Base-by-base conservation (phyloP, 2,329 filamentous ascomycete species). In the Dryadomyces quercus-mongolicae region DNA sequence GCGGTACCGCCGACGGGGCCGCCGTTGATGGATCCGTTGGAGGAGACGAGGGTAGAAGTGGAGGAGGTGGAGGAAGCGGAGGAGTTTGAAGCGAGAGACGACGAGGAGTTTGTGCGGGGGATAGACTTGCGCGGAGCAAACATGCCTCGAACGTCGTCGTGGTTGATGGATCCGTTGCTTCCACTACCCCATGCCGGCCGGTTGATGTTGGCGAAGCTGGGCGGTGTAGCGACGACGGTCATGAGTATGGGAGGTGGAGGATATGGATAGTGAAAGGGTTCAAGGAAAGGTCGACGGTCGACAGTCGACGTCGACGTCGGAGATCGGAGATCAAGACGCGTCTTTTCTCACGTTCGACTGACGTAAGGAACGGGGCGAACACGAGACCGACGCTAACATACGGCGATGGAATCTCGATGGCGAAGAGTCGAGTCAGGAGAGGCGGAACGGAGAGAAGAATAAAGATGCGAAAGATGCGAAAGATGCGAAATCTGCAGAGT, bases 51-150 rank as follows among this genome's bases (percentile, higher is more conserved):
- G 54, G 85, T 87, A 3, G 83, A 81, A 54, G 85, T 86, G 34
- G 59, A 59, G 2, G 84, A 81, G 12, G 71, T 74, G 6, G 81
- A 83, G 16, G 80, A 78, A 55, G 70, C 71, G 36, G 81, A 84
- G 1, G 76, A 72, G 44, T 74, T 80, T 51, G 82, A 81, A 15
- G 88, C 86, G 59, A 94, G 76, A 48, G 91, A 95, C 4, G 90
- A 95, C 56, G 89, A 93, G 40, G 92, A 97, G 74, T 89, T 95
- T 65, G 85, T 85, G 67, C 92, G 84, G 68, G 92, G 88, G 58
- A 89, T 77, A 66, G 79, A 84, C 73, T 95, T 96, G 63, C 90
- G 88, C 65, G 88, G 87, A 78, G 88, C 85, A 68, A 94, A 88
- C 80, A 95, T 91, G 69, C 86, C 85, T 72, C 86, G 82, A 61